These are phyloP conservation scores for Teratosphaeriaceae sp. DNA, from an alignment of 2,329 filamentous ascomycete genomes.

Conservation along the genomic window DNA sequence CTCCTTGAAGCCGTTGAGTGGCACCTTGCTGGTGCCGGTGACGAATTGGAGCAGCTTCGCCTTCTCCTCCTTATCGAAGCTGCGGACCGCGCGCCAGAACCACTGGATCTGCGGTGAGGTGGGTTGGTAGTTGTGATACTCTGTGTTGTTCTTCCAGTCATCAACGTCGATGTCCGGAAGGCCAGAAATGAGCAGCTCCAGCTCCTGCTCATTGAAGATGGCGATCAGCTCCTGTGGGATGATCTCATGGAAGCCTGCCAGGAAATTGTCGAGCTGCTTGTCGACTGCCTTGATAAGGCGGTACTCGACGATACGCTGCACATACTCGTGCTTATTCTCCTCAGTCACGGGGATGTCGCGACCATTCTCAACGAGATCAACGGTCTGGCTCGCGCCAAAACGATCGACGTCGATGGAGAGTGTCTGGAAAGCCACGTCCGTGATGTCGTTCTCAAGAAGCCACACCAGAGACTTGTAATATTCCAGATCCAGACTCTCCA, in stretches of 20 bases:
- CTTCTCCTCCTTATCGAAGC: slow-evolving; percentile 97
- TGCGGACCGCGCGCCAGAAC: slow-evolving; percentile 98
- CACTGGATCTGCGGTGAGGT: slow-evolving; percentile 96
- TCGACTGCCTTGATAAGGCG: slow-evolving; percentile 86
- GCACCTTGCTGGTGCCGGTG: slow-evolving; percentile 96
- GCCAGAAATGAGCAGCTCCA: slow-evolving; percentile 93
- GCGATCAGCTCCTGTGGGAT: slow-evolving; percentile 89
- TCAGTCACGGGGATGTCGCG: slow-evolving; percentile 91
- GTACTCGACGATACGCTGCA: slow-evolving; percentile 89
- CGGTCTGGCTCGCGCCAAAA: slow-evolving; percentile 81
- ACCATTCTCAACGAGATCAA: slow-evolving; percentile 81
- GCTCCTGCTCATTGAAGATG: slow-evolving; percentile 97
- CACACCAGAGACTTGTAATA: slow-evolving; percentile 98
- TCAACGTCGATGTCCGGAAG: slow-evolving; percentile 96
- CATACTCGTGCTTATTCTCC: slow-evolving; percentile 98
- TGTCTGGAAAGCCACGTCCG: slow-evolving; percentile 92
- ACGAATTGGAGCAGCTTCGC: slow-evolving; percentile 97
- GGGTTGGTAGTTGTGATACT: slow-evolving; percentile 95
- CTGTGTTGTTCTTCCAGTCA: slow-evolving; percentile 98
- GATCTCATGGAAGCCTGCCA: slow-evolving; percentile 87
- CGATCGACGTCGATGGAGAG: slow-evolving; percentile 92
- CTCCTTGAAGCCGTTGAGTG: slow-evolving; percentile 97
- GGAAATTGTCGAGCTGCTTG: slow-evolving; percentile 87
- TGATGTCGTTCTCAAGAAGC: slow-evolving; percentile 99
- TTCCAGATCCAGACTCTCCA: slow-evolving; percentile 96